Evolutionary conservation across 2,329 filamentous ascomycete genomes (phyloP), one percentile per base, ranked within the genome.

Genomic region (Arthroderma sp.): DNA sequence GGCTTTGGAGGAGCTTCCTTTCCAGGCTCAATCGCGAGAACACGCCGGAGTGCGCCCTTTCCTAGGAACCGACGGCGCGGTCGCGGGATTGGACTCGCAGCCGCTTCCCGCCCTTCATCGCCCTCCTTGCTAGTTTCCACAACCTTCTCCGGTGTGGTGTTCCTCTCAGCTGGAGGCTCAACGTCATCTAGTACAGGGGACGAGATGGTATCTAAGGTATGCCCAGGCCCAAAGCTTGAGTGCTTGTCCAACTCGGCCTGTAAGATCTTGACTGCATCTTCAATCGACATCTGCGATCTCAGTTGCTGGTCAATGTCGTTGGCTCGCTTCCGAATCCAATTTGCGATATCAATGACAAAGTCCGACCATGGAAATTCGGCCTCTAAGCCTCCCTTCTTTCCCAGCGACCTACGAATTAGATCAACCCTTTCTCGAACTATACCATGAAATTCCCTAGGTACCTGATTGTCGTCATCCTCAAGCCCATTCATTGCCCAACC

Each of bases 311-410:
- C 66, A 43, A 83, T 72, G 59, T 82, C 77, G 4, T 66, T 63
- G 33, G 70, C 68, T 19, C 77, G 72, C 6, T 64, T 61, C 57
- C 73, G 71, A 19, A 74, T 69, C 77, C 80, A 83, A 17, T 70
- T 63, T 1, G 76, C 67, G 4, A 76, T 65, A 7, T 71, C 66
- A 0, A 74, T 61, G 4, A 78, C 64, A 55, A 82, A 79, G 2
- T 67, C 63, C 0, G 70, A 62, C 79, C 80, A 83, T 2, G 74
- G 71, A 63, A 77, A 84, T 1, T 64, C 66, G 2, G 65, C 21
- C 15, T 51, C 21, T 4, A 44, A 13, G 8, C 9, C 11, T 17
- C 49, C 47, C 6, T 31, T 33, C 8, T 19, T 28, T 33, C 3
- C 13, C 4, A 56, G 39, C 4, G 11, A 19, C 15, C 39, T 31